Evolutionary conservation across 1,139 yeast genomes (phyloP).

Genomic region (Hemisphaericaspora subhashii): DNA sequence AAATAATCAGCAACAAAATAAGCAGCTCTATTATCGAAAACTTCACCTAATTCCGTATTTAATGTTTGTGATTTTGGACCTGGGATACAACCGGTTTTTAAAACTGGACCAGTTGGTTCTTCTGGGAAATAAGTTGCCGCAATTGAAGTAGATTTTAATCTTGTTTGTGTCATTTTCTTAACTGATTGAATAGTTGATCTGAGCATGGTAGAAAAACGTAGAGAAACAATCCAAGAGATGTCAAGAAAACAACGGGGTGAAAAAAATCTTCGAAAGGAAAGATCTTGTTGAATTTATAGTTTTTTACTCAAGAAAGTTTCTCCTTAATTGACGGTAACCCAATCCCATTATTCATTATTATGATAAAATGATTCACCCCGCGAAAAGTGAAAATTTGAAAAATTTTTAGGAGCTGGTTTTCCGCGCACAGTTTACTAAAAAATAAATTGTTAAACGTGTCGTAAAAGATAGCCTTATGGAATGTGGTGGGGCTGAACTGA

Average conservation of each 20-base stretch:
- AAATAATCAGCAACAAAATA: slow-evolving; percentile 67
- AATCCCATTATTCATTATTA: slow-evolving; percentile 1
- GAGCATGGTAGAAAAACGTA: too few relatives aligned
- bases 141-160: slow-evolving; percentile 14
- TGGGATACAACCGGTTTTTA: slow-evolving; percentile 51
- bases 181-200: neutral
- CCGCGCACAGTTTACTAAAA: too few relatives aligned
- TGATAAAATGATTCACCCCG: neutral
- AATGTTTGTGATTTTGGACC: slow-evolving; percentile 57
- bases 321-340: slow-evolving; percentile 6
- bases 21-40: slow-evolving; percentile 68
- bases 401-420: slow-evolving; percentile 9
- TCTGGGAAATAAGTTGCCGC: slow-evolving; percentile 40
- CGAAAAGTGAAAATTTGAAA: neutral
- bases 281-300: too few relatives aligned
- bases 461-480: too few relatives aligned
- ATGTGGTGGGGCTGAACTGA: neutral
- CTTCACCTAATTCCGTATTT: slow-evolving; percentile 50
- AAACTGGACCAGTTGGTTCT: slow-evolving; percentile 54
- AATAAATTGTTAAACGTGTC: too few relatives aligned
- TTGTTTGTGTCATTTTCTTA: slow-evolving; percentile 3
- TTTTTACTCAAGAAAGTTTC: too few relatives aligned
- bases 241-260: too few relatives aligned
- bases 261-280: neutral
- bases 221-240: too few relatives aligned